Conservation (phyloP, 306 rosid genomes). For the Ammopiptanthus mongolicus region DNA sequence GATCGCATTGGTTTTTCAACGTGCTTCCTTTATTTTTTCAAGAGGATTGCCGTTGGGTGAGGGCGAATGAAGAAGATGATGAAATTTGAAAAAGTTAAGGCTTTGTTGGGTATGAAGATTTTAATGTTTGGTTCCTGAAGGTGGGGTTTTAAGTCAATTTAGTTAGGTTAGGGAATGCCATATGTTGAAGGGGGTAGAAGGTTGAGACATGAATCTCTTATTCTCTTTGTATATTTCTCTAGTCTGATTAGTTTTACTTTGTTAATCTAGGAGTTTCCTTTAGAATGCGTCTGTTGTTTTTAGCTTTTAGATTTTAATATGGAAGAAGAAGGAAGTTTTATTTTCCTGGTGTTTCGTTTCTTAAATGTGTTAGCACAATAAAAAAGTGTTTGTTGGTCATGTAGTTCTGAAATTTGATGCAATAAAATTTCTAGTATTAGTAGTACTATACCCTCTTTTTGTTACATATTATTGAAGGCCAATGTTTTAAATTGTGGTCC, state of each 20-base stretch:
- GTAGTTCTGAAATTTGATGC: slow-evolving; percentile 15
- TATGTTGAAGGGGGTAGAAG: not conserved
- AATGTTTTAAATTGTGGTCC: no score
- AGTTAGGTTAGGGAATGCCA: not conserved
- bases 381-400: not conserved
- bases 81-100: not conserved
- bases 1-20: slow-evolving; percentile 22
- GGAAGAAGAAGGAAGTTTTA: not conserved
- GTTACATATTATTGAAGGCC: not conserved
- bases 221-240: not conserved
- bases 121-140: not conserved
- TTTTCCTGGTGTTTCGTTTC: not conserved
- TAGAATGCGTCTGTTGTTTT: not conserved
- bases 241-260: not conserved
- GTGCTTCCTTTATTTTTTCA: slow-evolving; percentile 56
- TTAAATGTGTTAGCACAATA: not conserved
- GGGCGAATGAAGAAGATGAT: not conserved
- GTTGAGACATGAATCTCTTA: not conserved
- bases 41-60: slow-evolving; percentile 37
- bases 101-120: not conserved
- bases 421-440: not conserved
- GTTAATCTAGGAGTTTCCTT: not conserved
- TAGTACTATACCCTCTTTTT: not conserved
- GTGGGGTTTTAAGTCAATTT: not conserved
- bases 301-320: not conserved